These are phyloP conservation scores for Xylaria nigripes DNA, from an alignment of 495 filamentous ascomycete genomes.

Conservation along the genomic window DNA sequence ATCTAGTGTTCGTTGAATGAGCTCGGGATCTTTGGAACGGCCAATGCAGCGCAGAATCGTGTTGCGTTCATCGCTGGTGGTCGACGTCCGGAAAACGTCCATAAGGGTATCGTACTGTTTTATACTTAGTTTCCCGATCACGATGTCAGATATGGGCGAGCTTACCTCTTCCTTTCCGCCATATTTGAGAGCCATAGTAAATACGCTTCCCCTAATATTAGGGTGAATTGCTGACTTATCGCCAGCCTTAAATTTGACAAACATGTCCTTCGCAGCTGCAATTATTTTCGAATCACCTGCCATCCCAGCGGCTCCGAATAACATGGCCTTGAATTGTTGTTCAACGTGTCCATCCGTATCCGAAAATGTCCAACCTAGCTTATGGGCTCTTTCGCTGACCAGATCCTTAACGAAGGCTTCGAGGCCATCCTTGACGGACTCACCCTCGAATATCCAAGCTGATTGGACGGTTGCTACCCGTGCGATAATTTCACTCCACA, in stretches of 20 bases:
- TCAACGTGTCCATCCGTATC: conserved; percentile 77
- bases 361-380: conserved; percentile 80
- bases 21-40: conserved; percentile 62
- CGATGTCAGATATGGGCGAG: conserved; percentile 5
- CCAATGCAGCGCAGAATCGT: conserved; percentile 86
- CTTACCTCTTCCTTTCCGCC: conserved; percentile 65
- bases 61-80: conserved; percentile 87
- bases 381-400: conserved; percentile 66
- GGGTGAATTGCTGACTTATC: conserved; percentile 63
- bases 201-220: conserved; percentile 62
- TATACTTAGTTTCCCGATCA: conserved; percentile 16
- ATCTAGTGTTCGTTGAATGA: conserved; percentile 72
- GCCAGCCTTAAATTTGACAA: conserved; percentile 58
- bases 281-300: conserved; percentile 56
- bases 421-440: conserved; percentile 61
- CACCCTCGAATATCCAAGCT: conserved; percentile 85
- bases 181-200: conserved; percentile 61
- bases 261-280: conserved; percentile 62
- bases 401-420: conserved; percentile 74
- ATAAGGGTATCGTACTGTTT: conserved; percentile 66
- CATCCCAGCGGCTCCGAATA: conserved; percentile 59
- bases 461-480: conserved; percentile 65
- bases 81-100: conserved; percentile 76
- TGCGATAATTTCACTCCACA: conserved; percentile 85
- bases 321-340: conserved; percentile 73